Evolutionary conservation across 495 filamentous ascomycete genomes (phyloP).

Genomic region (Talaromyces ruber): DNA sequence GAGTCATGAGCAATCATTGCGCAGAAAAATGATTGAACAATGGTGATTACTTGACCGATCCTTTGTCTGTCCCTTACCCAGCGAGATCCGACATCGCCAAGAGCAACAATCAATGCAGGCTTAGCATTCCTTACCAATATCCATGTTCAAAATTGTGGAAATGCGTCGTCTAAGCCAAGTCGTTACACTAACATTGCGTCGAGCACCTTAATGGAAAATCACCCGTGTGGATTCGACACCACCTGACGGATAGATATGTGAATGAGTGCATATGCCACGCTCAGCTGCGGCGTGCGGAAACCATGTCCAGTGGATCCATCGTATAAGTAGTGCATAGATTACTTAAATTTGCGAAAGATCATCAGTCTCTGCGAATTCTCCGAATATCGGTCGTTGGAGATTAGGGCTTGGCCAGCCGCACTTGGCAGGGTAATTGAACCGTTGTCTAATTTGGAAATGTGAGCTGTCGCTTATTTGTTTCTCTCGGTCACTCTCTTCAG

Average conservation of each 20-base stretch:
- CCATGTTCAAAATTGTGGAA: neutral
- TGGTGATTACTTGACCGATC: too few species aligned
- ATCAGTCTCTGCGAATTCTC: neutral
- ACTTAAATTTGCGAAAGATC: too few species aligned
- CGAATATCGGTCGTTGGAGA: neutral
- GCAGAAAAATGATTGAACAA: neutral
- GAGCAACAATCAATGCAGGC: neutral
- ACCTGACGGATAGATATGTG: too few species aligned
- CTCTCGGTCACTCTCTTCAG: too few species aligned
- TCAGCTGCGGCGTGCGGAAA: too few species aligned
- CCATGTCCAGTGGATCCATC: too few species aligned
- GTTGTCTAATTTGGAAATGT: neutral
- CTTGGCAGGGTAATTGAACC: neutral
- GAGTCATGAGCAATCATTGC: neutral
- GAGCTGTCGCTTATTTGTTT: neutral
- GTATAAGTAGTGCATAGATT: too few species aligned
- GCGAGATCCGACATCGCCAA: neutral
- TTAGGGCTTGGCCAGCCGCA: neutral
- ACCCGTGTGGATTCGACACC: too few species aligned
- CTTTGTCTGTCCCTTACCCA: too few species aligned
- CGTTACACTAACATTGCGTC: neutral
- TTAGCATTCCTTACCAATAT: neutral
- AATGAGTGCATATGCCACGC: too few species aligned
- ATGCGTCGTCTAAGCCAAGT: neutral
- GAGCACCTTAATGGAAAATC: neutral